A percentile compares a stretch with the other conserved stretches of the same genome.
phyloP scores from a whole-genome alignment of 2,329 filamentous ascomycete species.

The Huntiella decipiens region DNA sequence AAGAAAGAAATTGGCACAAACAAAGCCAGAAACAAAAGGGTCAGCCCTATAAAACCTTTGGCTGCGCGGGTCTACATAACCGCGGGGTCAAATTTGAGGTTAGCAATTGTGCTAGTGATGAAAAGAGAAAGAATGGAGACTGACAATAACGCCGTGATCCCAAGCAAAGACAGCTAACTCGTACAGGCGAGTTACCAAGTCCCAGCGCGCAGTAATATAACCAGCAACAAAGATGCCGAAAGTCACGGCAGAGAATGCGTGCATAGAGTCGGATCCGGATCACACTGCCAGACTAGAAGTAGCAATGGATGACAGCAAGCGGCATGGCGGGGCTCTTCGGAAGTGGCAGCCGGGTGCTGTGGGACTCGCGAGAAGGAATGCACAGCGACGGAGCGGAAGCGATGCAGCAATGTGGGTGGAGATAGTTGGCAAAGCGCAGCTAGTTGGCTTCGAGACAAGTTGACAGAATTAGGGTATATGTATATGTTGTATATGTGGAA shows the following conservation, averaged over 20 bases:
- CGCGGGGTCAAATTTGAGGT: not conserved
- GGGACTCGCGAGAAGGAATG: not conserved
- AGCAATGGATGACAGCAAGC: not conserved
- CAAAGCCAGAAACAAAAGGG: constrained; percentile 66
- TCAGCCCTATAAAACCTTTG: constrained; percentile 35
- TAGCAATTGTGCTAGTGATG: not conserved
- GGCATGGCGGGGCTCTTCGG: constrained; percentile 5
- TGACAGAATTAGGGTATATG: no score
- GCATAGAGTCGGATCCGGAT: constrained; percentile 46
- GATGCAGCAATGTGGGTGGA: no score
- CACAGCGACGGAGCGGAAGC: not conserved
- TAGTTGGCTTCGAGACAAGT: no score
- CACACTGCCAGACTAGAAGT: constrained; percentile 3
- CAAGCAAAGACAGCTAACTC: constrained; percentile 93
- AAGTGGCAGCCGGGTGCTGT: not conserved
- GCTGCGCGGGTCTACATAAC: constrained; percentile 9
- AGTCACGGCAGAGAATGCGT: constrained; percentile 91
- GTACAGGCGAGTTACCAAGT: constrained; percentile 90
- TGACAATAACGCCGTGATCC: constrained; percentile 92
- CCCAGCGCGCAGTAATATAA: constrained; percentile 98
- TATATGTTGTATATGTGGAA: no score
- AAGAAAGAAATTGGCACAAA: constrained; percentile 70
- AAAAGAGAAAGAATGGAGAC: constrained; percentile 18
- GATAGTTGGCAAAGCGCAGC: no score
- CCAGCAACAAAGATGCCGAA: constrained; percentile 98